Evolutionary conservation across 2,329 filamentous ascomycete genomes (phyloP).

Genomic region (Magnaporthiopsis rhizophila): DNA sequence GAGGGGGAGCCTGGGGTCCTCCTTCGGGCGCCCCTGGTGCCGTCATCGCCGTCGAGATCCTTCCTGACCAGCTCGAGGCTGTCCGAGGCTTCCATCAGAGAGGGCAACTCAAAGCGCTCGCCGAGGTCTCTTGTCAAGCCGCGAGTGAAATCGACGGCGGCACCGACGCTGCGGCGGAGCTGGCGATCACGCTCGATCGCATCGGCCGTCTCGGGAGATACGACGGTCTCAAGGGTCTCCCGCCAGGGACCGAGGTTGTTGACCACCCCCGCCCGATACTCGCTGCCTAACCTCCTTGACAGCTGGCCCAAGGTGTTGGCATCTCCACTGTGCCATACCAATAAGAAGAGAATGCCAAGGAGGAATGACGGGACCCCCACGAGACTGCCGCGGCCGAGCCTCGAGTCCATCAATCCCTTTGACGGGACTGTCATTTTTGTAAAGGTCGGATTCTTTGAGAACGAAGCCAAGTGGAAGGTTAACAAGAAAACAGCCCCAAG

Average conservation of each 20-base stretch:
- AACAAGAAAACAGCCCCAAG: not conserved
- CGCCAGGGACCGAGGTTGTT: not conserved
- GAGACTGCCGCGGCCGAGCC: not conserved
- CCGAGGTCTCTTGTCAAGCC: conserved; percentile 5
- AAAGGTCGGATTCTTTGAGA: not conserved
- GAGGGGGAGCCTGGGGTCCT: not conserved
- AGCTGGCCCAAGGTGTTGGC: not conserved
- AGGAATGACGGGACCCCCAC: not conserved
- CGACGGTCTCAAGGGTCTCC: not conserved
- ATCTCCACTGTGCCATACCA: not conserved
- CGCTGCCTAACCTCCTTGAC: not conserved
- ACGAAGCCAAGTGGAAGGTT: not conserved
- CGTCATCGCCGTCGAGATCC: not conserved
- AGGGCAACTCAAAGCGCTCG: conserved; percentile 5
- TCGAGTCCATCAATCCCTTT: not conserved
- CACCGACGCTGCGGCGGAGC: conserved; percentile 4
- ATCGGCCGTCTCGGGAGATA: conserved; percentile 7
- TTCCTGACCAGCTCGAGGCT: not conserved
- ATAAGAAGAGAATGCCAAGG: not conserved
- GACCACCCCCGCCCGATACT: not conserved
- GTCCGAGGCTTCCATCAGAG: not conserved
- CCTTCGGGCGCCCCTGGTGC: not conserved
- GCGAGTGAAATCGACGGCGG: conserved; percentile 2
- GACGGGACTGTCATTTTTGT: not conserved
- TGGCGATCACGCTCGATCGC: conserved; percentile 1